Evolutionary conservation across 192 early-diverging fungal species (phyloP).

Genomic region (Rhizophagus sp.): DNA sequence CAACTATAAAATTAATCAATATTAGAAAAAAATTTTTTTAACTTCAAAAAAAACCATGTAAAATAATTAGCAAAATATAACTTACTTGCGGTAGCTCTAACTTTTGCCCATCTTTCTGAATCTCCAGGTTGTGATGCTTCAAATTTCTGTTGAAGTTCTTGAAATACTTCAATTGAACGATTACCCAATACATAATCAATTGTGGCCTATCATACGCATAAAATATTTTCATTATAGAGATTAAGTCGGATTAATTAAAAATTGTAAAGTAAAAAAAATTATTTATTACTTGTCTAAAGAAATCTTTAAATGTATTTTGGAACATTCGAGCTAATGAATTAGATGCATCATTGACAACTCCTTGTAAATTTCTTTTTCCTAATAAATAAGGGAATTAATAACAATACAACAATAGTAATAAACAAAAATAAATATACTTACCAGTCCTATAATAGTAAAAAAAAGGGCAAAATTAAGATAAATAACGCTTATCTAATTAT

Average conservation of each 20-base stretch:
- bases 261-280: background rate
- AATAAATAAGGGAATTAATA: conserved; percentile 32
- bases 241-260: background rate
- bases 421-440: background rate
- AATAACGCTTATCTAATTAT: too few relatives aligned
- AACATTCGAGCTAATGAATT: conserved; percentile 76
- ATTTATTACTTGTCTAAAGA: conserved; percentile 55
- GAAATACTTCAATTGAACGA: conserved; percentile 35
- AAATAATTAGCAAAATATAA: background rate
- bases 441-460: background rate
- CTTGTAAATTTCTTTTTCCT: conserved; percentile 72
- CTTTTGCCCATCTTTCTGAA: conserved; percentile 39
- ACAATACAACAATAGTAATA: background rate
- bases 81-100: conserved; percentile 46
- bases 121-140: conserved; percentile 45
- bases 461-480: too few relatives aligned
- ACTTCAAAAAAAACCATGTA: background rate
- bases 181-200: conserved; percentile 57
- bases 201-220: conserved; percentile 36
- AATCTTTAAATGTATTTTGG: conserved; percentile 74
- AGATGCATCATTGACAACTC: conserved; percentile 74
- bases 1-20: conserved; percentile 33
- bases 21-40: background rate
- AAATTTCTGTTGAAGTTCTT: conserved; percentile 36
- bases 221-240: background rate